phyloP scores from a whole-genome alignment of 2,329 filamentous ascomycete species.

The Epicoccum sorghinum region DNA sequence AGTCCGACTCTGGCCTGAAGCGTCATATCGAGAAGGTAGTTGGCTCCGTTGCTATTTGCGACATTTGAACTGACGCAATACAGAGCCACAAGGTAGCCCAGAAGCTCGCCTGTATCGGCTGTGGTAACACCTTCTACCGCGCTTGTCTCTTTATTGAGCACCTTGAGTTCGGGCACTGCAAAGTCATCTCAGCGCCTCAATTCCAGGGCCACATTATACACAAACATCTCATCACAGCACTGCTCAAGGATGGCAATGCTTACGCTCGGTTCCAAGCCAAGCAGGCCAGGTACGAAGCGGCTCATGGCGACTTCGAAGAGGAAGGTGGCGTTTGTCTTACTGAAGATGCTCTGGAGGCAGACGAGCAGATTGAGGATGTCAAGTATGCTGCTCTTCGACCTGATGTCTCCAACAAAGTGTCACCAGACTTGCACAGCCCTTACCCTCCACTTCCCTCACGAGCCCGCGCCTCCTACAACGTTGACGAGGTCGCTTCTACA shows the following conservation, averaged over 20 bases:
- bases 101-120: slow-evolving; percentile 60
- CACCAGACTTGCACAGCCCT: not conserved
- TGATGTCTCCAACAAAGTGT: slow-evolving; percentile 7
- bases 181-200: slow-evolving; percentile 48
- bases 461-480: not conserved
- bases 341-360: slow-evolving; percentile 22
- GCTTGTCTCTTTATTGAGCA: slow-evolving; percentile 60
- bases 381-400: slow-evolving; percentile 36
- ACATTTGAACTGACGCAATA: not conserved
- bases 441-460: slow-evolving; percentile 34
- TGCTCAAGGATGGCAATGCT: slow-evolving; percentile 26
- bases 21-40: slow-evolving; percentile 59
- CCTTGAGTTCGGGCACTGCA: slow-evolving; percentile 60
- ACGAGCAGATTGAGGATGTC: slow-evolving; percentile 26
- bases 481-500: slow-evolving; percentile 14
- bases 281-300: slow-evolving; percentile 35
- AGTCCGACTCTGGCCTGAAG: slow-evolving; percentile 58
- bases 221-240: slow-evolving; percentile 54
- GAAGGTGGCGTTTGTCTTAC: slow-evolving; percentile 32
- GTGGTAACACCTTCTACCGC: slow-evolving; percentile 54
- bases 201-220: slow-evolving; percentile 59
- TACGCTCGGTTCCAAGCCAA: slow-evolving; percentile 37
- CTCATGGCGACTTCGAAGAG: slow-evolving; percentile 35
- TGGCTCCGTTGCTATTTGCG: not conserved
- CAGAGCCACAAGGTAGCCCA: slow-evolving; percentile 59